Conservation (phyloP, 2,329 filamentous ascomycete genomes). For the Penicillium carneum region DNA sequence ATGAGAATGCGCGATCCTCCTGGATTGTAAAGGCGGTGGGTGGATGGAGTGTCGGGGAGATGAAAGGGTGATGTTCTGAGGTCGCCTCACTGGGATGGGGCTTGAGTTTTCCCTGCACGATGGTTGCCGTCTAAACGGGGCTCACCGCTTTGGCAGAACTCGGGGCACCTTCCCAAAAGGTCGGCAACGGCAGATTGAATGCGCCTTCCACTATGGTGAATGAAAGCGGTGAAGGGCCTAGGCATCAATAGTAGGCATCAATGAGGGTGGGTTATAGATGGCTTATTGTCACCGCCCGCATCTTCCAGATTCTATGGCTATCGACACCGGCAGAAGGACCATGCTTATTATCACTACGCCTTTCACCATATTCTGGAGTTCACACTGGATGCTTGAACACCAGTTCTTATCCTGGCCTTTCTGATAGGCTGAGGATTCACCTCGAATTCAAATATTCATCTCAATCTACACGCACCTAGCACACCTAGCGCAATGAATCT, state of each 20-base stretch:
- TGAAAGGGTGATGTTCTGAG: slow-evolving; percentile 53
- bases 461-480: slow-evolving; percentile 11
- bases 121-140: slow-evolving; percentile 32
- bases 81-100: slow-evolving; percentile 51
- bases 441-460: slow-evolving; percentile 4
- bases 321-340: slow-evolving; percentile 15
- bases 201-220: neutral
- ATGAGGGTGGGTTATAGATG: slow-evolving; percentile 10
- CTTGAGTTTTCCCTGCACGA: slow-evolving; percentile 49
- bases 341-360: slow-evolving; percentile 2
- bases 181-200: neutral
- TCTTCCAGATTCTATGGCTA: slow-evolving; percentile 13
- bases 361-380: neutral
- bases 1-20: slow-evolving; percentile 53
- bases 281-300: slow-evolving; percentile 22
- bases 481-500: slow-evolving; percentile 67
- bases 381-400: slow-evolving; percentile 38
- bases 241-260: slow-evolving; percentile 8
- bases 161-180: slow-evolving; percentile 19
- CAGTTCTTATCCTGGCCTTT: slow-evolving; percentile 34
- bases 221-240: slow-evolving; percentile 6
- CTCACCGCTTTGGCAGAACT: slow-evolving; percentile 35
- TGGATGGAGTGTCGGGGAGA: slow-evolving; percentile 47
- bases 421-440: slow-evolving; percentile 32
- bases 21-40: slow-evolving; percentile 39